Percentiles rank a stretch among this genome's conserved stretches.
Evolutionary conservation across 2,329 filamentous ascomycete genomes (phyloP).

Genomic region (Passalora sequoiae): DNA sequence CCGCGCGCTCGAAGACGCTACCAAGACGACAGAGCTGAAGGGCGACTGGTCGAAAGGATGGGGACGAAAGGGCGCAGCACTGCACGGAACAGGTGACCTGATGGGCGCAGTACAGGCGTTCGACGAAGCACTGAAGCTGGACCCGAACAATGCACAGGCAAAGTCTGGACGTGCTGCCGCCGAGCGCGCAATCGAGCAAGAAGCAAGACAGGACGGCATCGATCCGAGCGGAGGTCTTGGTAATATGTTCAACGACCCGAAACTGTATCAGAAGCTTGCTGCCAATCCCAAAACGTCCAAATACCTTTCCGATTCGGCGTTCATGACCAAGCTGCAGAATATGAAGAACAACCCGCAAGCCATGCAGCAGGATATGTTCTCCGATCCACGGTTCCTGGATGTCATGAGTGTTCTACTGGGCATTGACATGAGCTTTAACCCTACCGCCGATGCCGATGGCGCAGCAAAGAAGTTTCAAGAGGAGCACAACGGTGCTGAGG

Average conservation of each 20-base stretch:
- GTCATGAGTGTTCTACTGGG: slow-evolving; percentile 92
- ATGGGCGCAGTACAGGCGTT: slow-evolving; percentile 83
- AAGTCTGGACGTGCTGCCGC: slow-evolving; percentile 83
- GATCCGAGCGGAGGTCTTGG: slow-evolving; percentile 74
- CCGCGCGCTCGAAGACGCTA: slow-evolving; percentile 79
- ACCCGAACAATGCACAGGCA: slow-evolving; percentile 84
- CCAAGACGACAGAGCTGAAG: slow-evolving; percentile 90
- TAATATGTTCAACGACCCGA: slow-evolving; percentile 89
- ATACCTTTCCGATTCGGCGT: slow-evolving; percentile 73
- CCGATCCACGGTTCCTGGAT: slow-evolving; percentile 83
- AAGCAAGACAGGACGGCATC: slow-evolving; percentile 58
- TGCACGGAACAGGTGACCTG: slow-evolving; percentile 82
- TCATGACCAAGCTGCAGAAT: slow-evolving; percentile 84
- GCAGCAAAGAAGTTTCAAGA: slow-evolving; percentile 60
- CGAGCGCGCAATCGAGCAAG: slow-evolving; percentile 78
- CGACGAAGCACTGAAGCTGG: slow-evolving; percentile 87
- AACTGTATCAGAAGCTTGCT: slow-evolving; percentile 83
- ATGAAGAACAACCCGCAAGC: slow-evolving; percentile 75
- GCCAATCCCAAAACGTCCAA: slow-evolving; percentile 86
- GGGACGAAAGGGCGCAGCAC: slow-evolving; percentile 84
- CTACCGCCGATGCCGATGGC: slow-evolving; percentile 43
- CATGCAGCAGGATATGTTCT: slow-evolving; percentile 70
- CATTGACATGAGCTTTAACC: slow-evolving; percentile 76
- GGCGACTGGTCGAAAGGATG: slow-evolving; percentile 97
- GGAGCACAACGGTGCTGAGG: slow-evolving; percentile 50